Conservation (phyloP, 1,139 yeast genomes). For the Tardiomyces digboiensis region DNA sequence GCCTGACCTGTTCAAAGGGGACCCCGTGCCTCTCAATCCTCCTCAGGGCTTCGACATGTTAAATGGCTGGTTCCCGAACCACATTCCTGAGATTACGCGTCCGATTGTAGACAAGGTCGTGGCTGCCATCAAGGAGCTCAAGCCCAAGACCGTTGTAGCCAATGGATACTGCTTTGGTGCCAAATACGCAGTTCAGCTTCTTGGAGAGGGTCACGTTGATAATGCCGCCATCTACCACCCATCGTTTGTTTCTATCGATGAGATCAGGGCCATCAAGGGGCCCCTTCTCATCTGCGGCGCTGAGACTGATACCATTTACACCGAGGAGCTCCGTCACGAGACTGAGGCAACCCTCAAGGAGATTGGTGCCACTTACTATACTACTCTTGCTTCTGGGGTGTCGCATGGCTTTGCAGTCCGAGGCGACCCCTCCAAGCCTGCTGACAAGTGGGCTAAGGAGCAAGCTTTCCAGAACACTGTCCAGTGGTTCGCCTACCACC, state of each 20-base stretch:
- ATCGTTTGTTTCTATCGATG: constrained; percentile 55
- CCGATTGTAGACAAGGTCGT: constrained; percentile 38
- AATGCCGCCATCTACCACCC: constrained; percentile 80
- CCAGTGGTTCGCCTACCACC: constrained; percentile 34
- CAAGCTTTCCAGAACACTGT: constrained; percentile 55
- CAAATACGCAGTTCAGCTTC: constrained; percentile 47
- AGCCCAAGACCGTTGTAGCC: constrained; percentile 46
- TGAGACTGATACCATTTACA: constrained; percentile 52
- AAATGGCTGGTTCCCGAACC: constrained; percentile 44
- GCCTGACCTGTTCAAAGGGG: constrained; percentile 66
- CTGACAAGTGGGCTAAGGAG: constrained; percentile 57
- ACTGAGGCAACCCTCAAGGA: constrained; percentile 50
- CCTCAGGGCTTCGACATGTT: constrained; percentile 25
- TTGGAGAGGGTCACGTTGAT: constrained; percentile 39
- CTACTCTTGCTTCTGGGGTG: constrained; percentile 52
- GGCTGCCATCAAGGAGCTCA: constrained; percentile 32
- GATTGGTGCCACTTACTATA: constrained; percentile 42
- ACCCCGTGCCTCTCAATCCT: constrained; percentile 28
- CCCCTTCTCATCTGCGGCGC: constrained; percentile 70
- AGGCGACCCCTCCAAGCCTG: constrained; percentile 54
- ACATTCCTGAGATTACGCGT: constrained; percentile 37
- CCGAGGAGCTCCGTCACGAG: constrained; percentile 49
- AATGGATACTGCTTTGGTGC: constrained; percentile 88
- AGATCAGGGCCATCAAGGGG: constrained; percentile 44
- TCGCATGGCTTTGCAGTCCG: constrained; percentile 69